Percentiles rank a stretch among this genome's conserved stretches.
phyloP scores from a whole-genome alignment of 139 green algal species.

The Picochlorum sp. region DNA sequence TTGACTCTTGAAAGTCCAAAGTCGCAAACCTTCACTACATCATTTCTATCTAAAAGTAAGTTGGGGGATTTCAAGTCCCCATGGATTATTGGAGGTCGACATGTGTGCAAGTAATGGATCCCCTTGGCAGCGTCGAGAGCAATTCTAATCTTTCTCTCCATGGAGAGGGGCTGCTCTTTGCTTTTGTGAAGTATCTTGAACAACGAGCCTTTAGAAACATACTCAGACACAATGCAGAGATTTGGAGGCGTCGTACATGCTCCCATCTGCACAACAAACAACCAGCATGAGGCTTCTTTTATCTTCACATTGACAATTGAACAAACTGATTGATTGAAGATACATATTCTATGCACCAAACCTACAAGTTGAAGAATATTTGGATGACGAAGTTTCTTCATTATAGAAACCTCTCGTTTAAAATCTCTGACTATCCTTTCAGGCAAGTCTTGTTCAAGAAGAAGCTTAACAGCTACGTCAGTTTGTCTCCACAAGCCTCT shows the following conservation, averaged over 20 bases:
- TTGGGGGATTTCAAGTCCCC: slow-evolving; percentile 64
- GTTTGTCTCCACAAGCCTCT: slow-evolving; percentile 64
- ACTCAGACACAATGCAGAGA: slow-evolving; percentile 72
- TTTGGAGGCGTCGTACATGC: slow-evolving; percentile 40
- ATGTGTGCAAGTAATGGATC: slow-evolving; percentile 70
- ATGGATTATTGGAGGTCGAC: slow-evolving; percentile 61
- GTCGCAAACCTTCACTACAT: slow-evolving; percentile 80
- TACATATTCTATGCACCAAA: too few species aligned
- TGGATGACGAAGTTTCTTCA: slow-evolving; percentile 54
- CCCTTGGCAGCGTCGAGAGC: slow-evolving; percentile 64
- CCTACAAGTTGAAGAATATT: slow-evolving; percentile 64
- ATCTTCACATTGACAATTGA: neutral
- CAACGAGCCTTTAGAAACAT: slow-evolving; percentile 44
- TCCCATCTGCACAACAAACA: slow-evolving; percentile 44
- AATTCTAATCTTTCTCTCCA: slow-evolving; percentile 57
- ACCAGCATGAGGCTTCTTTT: neutral
- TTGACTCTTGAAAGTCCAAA: slow-evolving; percentile 76
- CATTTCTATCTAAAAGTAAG: slow-evolving; percentile 75
- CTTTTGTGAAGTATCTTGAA: slow-evolving; percentile 49
- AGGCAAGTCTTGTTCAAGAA: slow-evolving; percentile 66
- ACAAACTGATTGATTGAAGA: neutral
- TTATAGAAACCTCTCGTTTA: slow-evolving; percentile 40
- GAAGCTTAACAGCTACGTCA: slow-evolving; percentile 84
- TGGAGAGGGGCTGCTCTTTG: slow-evolving; percentile 26
- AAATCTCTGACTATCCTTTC: slow-evolving; percentile 27